Evolutionary conservation across 2,329 filamentous ascomycete species (phyloP), one percentile per base, ranked within the genome.

Genomic region (Pyrenophora seminiperda): DNA sequence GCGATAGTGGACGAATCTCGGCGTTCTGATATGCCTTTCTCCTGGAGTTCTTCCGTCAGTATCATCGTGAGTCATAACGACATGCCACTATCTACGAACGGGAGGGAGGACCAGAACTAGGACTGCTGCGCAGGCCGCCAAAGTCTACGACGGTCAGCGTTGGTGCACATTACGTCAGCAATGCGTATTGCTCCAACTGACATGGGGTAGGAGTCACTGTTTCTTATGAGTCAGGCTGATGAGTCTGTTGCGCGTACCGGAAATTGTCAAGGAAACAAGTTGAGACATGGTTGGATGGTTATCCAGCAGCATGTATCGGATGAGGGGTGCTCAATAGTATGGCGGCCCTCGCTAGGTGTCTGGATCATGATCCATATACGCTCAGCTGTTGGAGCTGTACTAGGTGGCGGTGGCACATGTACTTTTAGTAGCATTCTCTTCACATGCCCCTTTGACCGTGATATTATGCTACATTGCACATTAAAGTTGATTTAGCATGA

Each of bases 361-460:
- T 14, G 36, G 27, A 30, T 39, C 9, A 41, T 20, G 41, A 37
- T 44, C 32, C 31, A 38, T 38, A 37, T 36, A 51, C 44, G 36
- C 37, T 41, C 24, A 41, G 46, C 29, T 22, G 34, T 37, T 31
- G 44, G 44, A 18, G 31, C 34, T 42, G 27, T 31, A 39, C 44
- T 46, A 32, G 47, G 40, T 39, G 57, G 40, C 37, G 57, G 55
- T 44, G 56, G 50, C 48, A 58, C 22, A 46, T 69, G 67, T 70
- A 71, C 59, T 66, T 67, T 56, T 66, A 68, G 47, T 61, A 64
- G 54, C 62, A 62, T 70, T 71, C 61, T 56, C 9, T 27, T 27
- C 66, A 67, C 61, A 61, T 58, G 67, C 55, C 40, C 43, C 39
- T 33, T 48, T 42, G 41, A 46, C 29, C 36, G 34, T 49, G 41